Evolutionary conservation across 768 basidiomycete species (phyloP).

Genomic region (Termitomyces sp.): DNA sequence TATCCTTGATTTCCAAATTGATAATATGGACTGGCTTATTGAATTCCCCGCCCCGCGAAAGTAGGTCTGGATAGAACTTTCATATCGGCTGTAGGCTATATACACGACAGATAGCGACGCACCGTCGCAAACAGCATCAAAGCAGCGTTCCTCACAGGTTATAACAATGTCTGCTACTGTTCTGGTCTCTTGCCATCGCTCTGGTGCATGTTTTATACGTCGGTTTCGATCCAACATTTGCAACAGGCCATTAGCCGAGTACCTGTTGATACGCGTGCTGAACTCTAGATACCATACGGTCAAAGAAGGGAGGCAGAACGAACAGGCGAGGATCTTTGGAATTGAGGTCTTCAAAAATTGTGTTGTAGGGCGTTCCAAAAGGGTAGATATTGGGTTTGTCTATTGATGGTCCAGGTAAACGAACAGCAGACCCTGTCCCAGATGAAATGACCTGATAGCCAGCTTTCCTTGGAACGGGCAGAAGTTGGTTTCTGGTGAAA

Average conservation of each 20-base stretch:
- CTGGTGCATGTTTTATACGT: conserved; percentile 86
- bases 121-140: conserved; percentile 99
- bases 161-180: conserved; percentile 94
- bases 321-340: conserved; percentile 82
- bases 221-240: conserved; percentile 97
- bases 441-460: conserved; percentile 90
- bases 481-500: conserved; percentile 9
- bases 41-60: conserved; percentile 84
- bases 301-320: conserved; percentile 26
- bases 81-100: background rate
- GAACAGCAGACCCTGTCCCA: conserved; percentile 96
- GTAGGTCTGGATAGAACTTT: conserved; percentile 58
- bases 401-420: conserved; percentile 92
- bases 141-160: conserved; percentile 98
- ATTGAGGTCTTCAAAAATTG: conserved; percentile 88
- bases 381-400: conserved; percentile 97
- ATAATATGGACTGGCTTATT: conserved; percentile 95
- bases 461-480: conserved; percentile 61
- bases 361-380: conserved; percentile 96
- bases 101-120: conserved; percentile 19
- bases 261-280: conserved; percentile 42
- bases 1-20: conserved; percentile 98
- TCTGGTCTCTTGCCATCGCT: conserved; percentile 93
- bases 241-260: conserved; percentile 89
- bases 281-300: conserved; percentile 1